These are phyloP conservation scores for Neopestalotiopsis sp. DNA, from an alignment of 2,329 filamentous ascomycete species.

Conservation along the genomic window DNA sequence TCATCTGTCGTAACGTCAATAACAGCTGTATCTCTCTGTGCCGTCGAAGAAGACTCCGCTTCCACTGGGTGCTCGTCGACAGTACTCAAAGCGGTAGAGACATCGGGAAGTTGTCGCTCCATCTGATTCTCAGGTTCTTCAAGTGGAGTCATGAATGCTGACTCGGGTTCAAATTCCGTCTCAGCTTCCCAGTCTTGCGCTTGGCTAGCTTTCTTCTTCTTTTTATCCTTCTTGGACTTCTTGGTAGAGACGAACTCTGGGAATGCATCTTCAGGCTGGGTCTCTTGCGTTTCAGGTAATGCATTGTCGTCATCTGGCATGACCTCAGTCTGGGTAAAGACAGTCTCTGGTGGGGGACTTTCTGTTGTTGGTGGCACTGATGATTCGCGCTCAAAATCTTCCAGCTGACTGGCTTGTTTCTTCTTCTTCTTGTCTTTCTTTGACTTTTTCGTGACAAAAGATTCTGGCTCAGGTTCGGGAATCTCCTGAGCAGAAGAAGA, in stretches of 20 bases:
- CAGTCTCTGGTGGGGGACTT: not conserved
- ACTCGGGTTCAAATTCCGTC: not conserved
- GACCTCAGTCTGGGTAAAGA: not conserved
- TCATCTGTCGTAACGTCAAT: not conserved
- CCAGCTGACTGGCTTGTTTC: not conserved
- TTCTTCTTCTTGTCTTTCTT: constrained; percentile 8
- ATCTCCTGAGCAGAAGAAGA: not conserved
- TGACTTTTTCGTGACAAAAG: constrained; percentile 30
- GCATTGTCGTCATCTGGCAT: constrained; percentile 29
- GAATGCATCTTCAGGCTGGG: constrained; percentile 10
- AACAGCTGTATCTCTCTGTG: not conserved
- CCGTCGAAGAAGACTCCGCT: not conserved
- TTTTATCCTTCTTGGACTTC: constrained; percentile 34
- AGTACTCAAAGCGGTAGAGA: not conserved
- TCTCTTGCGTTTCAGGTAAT: not conserved
- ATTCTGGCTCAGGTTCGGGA: constrained; percentile 22
- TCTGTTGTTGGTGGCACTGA: not conserved
- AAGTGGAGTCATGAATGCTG: not conserved
- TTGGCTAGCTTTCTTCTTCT: constrained; percentile 30
- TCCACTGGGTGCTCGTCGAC: not conserved
- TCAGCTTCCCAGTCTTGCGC: constrained; percentile 19
- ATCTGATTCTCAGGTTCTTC: constrained; percentile 1
- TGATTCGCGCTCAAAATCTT: not conserved
- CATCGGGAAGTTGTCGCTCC: not conserved
- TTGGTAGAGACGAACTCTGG: constrained; percentile 30